Percentiles rank a stretch among this genome's conserved stretches.
Evolutionary conservation across 345 rosid species (phyloP).

Genomic region (Rhizophora mangle): DNA sequence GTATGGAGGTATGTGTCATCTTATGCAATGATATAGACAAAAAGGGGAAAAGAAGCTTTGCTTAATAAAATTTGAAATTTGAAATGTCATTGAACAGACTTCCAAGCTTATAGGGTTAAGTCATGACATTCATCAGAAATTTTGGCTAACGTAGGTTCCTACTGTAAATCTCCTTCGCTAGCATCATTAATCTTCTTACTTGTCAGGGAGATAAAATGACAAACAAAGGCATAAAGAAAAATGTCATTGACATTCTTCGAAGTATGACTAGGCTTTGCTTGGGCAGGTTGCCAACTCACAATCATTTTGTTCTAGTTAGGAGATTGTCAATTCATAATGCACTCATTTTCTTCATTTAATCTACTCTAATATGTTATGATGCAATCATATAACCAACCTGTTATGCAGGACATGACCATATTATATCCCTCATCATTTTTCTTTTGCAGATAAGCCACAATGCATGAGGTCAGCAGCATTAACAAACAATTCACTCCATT

Average conservation of each 20-base stretch:
- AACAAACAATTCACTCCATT: too few species aligned
- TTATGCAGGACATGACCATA: too few species aligned
- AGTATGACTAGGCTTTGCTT: neutral
- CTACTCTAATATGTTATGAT: too few species aligned
- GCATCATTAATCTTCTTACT: too few species aligned
- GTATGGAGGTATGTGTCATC: conserved; percentile 8
- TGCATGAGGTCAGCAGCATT: too few species aligned
- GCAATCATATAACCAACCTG: too few species aligned
- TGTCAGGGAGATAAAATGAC: too few species aligned
- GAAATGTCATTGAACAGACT: neutral
- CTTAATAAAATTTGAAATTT: neutral
- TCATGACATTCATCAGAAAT: neutral
- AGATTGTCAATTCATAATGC: neutral
- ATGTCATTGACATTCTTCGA: conserved; percentile 10
- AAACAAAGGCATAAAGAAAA: neutral
- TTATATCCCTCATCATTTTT: too few species aligned
- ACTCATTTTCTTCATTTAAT: too few species aligned
- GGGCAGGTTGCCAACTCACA: conserved; percentile 4
- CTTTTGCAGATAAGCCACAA: too few species aligned
- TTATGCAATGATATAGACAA: neutral
- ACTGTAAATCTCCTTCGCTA: neutral
- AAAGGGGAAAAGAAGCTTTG: neutral
- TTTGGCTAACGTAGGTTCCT: neutral
- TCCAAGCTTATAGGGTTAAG: neutral
- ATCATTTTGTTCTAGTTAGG: neutral